Percentiles rank a stretch among this genome's conserved stretches.
Evolutionary conservation across 169 alveolate species (phyloP).

Genomic region (Plasmodium ovale): DNA sequence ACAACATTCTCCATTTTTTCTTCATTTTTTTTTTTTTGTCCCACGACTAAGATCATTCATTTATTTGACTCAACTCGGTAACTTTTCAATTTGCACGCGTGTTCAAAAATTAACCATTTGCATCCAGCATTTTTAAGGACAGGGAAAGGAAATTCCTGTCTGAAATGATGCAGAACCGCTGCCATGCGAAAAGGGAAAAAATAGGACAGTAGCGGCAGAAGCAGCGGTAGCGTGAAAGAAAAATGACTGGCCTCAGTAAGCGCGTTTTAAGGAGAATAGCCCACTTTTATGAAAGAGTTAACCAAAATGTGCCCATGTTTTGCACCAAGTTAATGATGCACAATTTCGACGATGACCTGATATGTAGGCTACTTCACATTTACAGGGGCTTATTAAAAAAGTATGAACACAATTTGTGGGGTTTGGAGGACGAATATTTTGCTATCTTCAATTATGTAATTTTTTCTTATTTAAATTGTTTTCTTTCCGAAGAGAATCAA

Average conservation of each 20-base stretch:
- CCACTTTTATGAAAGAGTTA: constrained; percentile 29
- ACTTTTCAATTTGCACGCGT: too few relatives aligned
- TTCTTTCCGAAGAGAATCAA: constrained; percentile 23
- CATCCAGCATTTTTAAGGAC: too few relatives aligned
- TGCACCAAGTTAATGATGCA: constrained; percentile 31
- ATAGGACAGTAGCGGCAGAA: too few relatives aligned
- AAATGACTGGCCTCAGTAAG: constrained; percentile 22
- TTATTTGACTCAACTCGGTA: too few relatives aligned
- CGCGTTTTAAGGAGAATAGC: constrained; percentile 7
- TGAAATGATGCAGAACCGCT: too few relatives aligned
- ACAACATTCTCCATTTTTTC: too few relatives aligned
- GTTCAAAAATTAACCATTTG: too few relatives aligned
- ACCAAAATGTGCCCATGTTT: constrained; percentile 15
- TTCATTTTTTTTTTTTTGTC: too few relatives aligned
- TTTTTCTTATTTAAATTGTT: constrained; percentile 31
- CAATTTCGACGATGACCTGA: constrained; percentile 62
- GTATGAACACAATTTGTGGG: neutral
- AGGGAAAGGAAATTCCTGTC: too few relatives aligned
- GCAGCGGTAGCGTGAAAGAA: too few relatives aligned
- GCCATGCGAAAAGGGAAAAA: constrained; percentile 1
- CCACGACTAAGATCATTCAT: too few relatives aligned
- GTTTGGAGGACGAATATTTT: constrained; percentile 25
- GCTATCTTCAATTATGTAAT: constrained; percentile 44
- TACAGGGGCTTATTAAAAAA: constrained; percentile 26
- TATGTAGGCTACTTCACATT: constrained; percentile 10